Percentiles rank a stretch among this genome's conserved stretches.
Conservation (phyloP, 2,329 filamentous ascomycete species). For the Exophiala bonariae region DNA sequence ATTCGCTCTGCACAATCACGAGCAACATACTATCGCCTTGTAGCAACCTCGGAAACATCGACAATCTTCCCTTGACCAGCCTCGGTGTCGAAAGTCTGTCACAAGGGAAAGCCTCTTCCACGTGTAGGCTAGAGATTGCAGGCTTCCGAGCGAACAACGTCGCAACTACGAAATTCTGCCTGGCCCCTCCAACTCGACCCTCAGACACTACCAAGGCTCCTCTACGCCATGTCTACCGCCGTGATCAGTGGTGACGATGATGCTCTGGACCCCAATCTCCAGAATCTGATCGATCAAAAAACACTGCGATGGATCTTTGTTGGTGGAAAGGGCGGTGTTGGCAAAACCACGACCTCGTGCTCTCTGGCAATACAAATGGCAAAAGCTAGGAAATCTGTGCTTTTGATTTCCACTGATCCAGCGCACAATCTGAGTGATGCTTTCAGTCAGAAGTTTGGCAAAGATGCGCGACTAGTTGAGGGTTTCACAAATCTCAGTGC, state of each 20-base stretch:
- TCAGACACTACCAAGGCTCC: too few relatives aligned
- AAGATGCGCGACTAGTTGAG: conserved; percentile 89
- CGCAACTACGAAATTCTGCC: background rate
- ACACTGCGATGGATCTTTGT: conserved; percentile 98
- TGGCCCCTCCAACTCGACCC: background rate
- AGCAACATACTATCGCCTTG: too few relatives aligned
- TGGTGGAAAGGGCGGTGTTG: conserved; percentile 95
- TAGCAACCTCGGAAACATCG: too few relatives aligned
- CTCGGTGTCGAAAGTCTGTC: too few relatives aligned
- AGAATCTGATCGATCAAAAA: conserved; percentile 93
- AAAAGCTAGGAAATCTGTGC: conserved; percentile 88
- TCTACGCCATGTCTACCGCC: conserved; percentile 35
- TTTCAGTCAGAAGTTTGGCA: conserved; percentile 98
- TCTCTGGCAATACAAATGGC: conserved; percentile 97
- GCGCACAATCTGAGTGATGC: conserved; percentile 98
- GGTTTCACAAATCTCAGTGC: conserved; percentile 92
- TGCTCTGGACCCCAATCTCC: conserved; percentile 85
- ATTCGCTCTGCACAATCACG: too few relatives aligned
- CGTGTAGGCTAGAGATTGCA: too few relatives aligned
- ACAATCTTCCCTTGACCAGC: too few relatives aligned
- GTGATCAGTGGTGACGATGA: conserved; percentile 60
- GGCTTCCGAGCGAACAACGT: background rate
- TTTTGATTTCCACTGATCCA: conserved; percentile 97
- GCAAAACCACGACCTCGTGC: conserved; percentile 99
- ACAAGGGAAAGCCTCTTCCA: too few relatives aligned